Conservation (phyloP, 768 basidiomycete genomes). For the Antrodiella citrinella region DNA sequence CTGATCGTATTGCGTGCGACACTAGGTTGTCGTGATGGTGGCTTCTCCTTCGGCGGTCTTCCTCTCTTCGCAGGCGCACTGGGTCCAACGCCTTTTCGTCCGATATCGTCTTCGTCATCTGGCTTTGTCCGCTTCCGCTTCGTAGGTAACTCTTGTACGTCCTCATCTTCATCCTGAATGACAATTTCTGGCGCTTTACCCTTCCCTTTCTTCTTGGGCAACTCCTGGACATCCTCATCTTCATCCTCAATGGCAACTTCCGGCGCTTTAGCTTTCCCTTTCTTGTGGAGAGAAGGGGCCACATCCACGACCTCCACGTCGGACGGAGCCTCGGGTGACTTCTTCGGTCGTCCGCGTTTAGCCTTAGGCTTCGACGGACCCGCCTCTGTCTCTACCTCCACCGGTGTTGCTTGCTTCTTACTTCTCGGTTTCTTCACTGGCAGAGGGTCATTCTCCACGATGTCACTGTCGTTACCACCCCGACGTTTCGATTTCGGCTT, state of each 20-base stretch:
- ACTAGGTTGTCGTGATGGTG: slow-evolving; percentile 15
- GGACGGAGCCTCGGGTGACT: not conserved
- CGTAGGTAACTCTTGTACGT: slow-evolving; percentile 1
- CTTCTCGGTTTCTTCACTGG: slow-evolving; percentile 10
- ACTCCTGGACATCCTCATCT: too few relatives aligned
- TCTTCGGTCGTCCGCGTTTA: not conserved
- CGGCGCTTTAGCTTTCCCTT: not conserved
- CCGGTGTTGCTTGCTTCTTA: not conserved
- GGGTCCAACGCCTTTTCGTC: slow-evolving; percentile 6
- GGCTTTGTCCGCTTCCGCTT: slow-evolving; percentile 22
- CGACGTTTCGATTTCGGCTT: not conserved
- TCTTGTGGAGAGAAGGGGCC: not conserved
- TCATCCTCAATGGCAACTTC: not conserved
- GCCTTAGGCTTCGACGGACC: not conserved
- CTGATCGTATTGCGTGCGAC: slow-evolving; percentile 17
- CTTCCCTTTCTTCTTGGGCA: too few relatives aligned
- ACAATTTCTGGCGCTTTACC: not conserved
- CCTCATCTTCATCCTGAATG: slow-evolving; percentile 3
- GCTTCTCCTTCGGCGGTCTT: slow-evolving; percentile 2
- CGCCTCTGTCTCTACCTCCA: not conserved
- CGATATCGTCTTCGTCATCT: slow-evolving; percentile 15
- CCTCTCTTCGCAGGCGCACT: slow-evolving; percentile 13
- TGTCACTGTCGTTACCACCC: slow-evolving; percentile 20
- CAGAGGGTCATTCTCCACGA: slow-evolving; percentile 22
- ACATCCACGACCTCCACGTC: slow-evolving; percentile 4